Base-by-base conservation (phyloP, 129 eudicot species). In the Artemisia tridentata region DNA sequence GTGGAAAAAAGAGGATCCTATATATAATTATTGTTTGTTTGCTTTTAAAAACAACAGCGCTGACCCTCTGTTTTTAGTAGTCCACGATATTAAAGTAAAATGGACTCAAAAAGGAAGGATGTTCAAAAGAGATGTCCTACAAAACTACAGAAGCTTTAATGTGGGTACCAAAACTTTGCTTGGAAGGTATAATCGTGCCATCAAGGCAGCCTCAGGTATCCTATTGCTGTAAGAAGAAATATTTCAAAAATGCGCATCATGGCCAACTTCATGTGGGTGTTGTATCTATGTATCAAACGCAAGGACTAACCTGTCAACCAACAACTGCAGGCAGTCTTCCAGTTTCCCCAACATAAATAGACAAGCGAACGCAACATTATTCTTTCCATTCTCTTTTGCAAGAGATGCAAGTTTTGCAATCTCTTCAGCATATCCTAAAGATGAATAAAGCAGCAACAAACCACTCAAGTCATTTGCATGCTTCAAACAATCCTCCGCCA, bases 121-220 rank as follows among this genome's bases (percentile, higher is more conserved):
- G 27, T 16, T 50, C 7, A 50, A 12, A 50, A 50, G 14, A 50
- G 7, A 50, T 14, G 55, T 50, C 18, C 55, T 49, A 49, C 54
- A 49, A n/a, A n/a, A 49, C 10, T 49, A n/a, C 17, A 9, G 54
- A n/a, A 31, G 38, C 38, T 31, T 31, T 0, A 31, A 31, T 0
- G 7, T 31, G 38, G 4, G 38, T 31, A 49, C 54, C 16, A 11
- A 49, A 2, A 93, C 98, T 78, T 90, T 93, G 81, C 98, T 93
- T 38, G 98, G 98, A 72, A 93, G 97, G 77, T 93, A 93, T 16
- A 97, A 93, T 55, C 98, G 86, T 43, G 98, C 98, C 98, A 93
- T 93, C 71, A 93, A 61, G 68, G 98, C 98, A 84, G 98, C 98
- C 72, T 93, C 98, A 13, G 98, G 98, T 78, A 93, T 90, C 81